Conservation (phyloP, 305 asterid species). For the Andrographis paniculata region DNA sequence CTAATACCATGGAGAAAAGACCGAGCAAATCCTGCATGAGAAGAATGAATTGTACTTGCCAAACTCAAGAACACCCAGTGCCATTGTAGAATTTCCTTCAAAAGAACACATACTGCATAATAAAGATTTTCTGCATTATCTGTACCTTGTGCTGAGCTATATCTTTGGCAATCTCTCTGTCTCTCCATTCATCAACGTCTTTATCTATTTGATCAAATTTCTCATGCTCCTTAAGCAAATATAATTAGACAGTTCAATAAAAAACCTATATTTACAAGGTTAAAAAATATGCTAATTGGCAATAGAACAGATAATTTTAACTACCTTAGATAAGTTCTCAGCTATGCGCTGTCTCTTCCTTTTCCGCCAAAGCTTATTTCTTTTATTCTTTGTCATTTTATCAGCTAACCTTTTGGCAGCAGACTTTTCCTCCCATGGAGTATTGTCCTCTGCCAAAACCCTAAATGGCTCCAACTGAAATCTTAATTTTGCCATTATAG, state of each 20-base stretch:
- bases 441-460: conserved; percentile 54
- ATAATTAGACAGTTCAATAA: conserved; percentile 11
- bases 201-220: conserved; percentile 55
- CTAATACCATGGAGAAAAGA: background rate
- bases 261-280: background rate
- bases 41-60: background rate
- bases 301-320: conserved; percentile 1
- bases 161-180: conserved; percentile 78
- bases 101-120: background rate
- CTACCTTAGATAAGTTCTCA: conserved; percentile 57
- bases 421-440: conserved; percentile 90
- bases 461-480: conserved; percentile 80
- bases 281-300: conserved; percentile 4
- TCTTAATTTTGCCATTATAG: conserved; percentile 48
- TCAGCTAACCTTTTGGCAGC: conserved; percentile 55
- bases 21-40: background rate
- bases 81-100: conserved; percentile 13
- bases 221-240: conserved; percentile 55
- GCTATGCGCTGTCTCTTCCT: conserved; percentile 69
- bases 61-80: conserved; percentile 2
- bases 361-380: conserved; percentile 83
- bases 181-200: conserved; percentile 97
- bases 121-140: conserved; percentile 10
- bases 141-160: conserved; percentile 74
- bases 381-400: conserved; percentile 59